Base-by-base conservation (phyloP, 2,329 filamentous ascomycete species). In the Cadophora sp. region DNA sequence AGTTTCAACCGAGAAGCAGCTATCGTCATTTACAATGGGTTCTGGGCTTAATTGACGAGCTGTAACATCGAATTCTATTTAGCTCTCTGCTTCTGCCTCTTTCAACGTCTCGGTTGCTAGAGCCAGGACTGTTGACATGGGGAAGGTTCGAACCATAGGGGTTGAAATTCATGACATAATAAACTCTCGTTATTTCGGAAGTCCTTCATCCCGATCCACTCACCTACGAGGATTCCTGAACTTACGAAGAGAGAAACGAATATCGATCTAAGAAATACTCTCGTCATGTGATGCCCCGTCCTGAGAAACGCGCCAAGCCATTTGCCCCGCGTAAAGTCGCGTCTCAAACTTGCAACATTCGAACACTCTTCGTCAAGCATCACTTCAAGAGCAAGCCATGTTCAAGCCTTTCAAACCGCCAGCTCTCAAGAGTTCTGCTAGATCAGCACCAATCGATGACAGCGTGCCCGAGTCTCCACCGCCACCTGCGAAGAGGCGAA, bases 1-100 rank as follows among this genome's bases (percentile, higher is more conserved):
- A 77, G 56, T 79, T 76, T 65, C 77, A 78, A 64, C 77, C 75
- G 0, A 67, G 76, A 22, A 74, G 69, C 27, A 70, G 73, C 13
- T 79, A 77, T 64, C 67, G 76, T 18, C 75, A 79, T 67, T 58
- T 79, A 41, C 73, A 78, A 65, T 79, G 76, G 77, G 24, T 79
- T 30, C 67, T 79, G 67, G 77, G 77, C 3, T 67, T 72, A 47
- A 78, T 77, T 61, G 73, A 78, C 18, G 51, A 61, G 59, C 24
- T 61, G 59, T 61, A 45, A 14, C 2, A 39, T 13, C 36, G 7
- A 39, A 8, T 11, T 9, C 7, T 39, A 39, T 39, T 9, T 9
- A 39, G 7, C 7, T 4, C 36, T 39, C 36, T 33, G 9, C 4
- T 5, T 4, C 4, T 9, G 11, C 36, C 36, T 39, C 36, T 9